phyloP scores from a whole-genome alignment of 305 asterid genomes.

The Ilex paraguariensis region DNA sequence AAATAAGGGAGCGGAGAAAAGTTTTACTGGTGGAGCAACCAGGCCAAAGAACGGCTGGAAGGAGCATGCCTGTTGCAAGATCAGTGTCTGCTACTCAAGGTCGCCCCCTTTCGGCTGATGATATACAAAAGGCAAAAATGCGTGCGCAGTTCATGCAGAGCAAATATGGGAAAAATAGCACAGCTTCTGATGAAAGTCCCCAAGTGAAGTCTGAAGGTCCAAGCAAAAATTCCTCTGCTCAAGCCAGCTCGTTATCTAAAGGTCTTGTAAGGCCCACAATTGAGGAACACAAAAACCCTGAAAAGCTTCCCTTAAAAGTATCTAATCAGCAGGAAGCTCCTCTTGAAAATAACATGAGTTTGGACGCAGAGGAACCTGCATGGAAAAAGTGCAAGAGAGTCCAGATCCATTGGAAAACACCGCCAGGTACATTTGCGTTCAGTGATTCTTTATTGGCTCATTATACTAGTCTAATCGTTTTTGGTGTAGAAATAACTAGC shows the following conservation, averaged over 20 bases:
- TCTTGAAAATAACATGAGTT: constrained; percentile 18
- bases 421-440: constrained; percentile 62
- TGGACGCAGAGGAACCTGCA: constrained; percentile 53
- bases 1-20: constrained; percentile 72
- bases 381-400: constrained; percentile 55
- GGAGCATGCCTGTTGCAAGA: constrained; percentile 61
- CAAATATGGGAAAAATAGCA: constrained; percentile 56
- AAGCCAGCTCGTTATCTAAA: constrained; percentile 33
- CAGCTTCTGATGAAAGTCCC: constrained; percentile 31
- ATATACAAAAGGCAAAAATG: constrained; percentile 98
- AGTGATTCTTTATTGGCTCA: constrained; percentile 17
- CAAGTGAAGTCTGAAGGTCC: constrained; percentile 43
- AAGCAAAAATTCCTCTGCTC: constrained; percentile 32
- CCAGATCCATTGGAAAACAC: constrained; percentile 71
- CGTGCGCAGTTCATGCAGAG: constrained; percentile 85
- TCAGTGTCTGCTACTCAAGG: constrained; percentile 55
- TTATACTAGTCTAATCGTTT: constrained; percentile 7
- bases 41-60: constrained; percentile 52
- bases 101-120: constrained; percentile 99
- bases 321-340: constrained; percentile 32
- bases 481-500: constrained; percentile 7
- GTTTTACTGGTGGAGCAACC: constrained; percentile 94
- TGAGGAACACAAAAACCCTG: constrained; percentile 39
- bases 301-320: constrained; percentile 19
- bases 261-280: constrained; percentile 20